Percentiles rank a stretch among this genome's conserved stretches.
phyloP scores from a whole-genome alignment of 495 filamentous ascomycete genomes.

The Choiromyces venosus region DNA sequence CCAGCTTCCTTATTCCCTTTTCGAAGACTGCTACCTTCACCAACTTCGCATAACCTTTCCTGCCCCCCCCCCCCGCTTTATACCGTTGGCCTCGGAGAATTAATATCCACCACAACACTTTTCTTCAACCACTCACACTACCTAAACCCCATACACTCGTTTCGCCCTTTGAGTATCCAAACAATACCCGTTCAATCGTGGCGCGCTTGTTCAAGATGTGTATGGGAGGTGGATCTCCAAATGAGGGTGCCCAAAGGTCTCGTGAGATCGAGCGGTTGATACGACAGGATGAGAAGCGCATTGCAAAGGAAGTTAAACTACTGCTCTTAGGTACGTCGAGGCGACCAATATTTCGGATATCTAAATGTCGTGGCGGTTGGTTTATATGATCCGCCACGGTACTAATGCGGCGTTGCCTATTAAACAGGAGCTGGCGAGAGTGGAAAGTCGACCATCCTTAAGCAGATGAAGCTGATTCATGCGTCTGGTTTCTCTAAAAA shows the following conservation, averaged over 20 bases:
- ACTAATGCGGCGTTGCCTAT: conserved; percentile 5
- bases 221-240: conserved; percentile 53
- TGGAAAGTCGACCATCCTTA: conserved; percentile 95
- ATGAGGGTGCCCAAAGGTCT: conserved; percentile 48
- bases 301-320: conserved; percentile 76
- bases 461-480: conserved; percentile 99
- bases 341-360: neutral
- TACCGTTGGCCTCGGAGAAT: conserved; percentile 4
- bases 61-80: neutral
- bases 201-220: conserved; percentile 53
- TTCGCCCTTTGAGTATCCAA: neutral
- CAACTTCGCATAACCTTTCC: conserved; percentile 14
- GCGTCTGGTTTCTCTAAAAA: conserved; percentile 83
- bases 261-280: conserved; percentile 70
- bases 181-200: conserved; percentile 20
- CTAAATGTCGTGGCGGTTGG: conserved; percentile 1
- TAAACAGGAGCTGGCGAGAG: conserved; percentile 86
- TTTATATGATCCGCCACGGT: conserved; percentile 11
- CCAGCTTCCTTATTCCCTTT: conserved; percentile 20
- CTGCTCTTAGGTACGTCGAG: conserved; percentile 66
- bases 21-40: conserved; percentile 10
- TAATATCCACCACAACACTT: conserved; percentile 6
- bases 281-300: conserved; percentile 72
- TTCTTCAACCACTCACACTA: neutral
- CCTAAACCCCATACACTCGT: neutral